phyloP scores from a whole-genome alignment of 2,329 filamentous ascomycete species.

The Exophiala alcalophila region DNA sequence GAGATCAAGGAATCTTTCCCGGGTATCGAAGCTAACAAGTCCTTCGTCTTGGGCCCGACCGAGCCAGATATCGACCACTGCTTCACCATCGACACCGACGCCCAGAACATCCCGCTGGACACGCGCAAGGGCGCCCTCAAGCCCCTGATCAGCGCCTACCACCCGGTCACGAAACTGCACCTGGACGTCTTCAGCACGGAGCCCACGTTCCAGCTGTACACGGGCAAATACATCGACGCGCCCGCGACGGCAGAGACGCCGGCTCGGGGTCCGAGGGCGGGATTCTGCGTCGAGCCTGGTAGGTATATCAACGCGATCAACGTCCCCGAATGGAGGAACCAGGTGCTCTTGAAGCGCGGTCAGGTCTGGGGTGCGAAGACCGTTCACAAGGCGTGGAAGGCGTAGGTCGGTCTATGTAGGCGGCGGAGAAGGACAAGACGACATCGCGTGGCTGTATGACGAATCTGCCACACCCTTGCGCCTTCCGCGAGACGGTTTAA shows the following conservation, averaged over 20 bases:
- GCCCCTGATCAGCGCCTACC: constrained; percentile 67
- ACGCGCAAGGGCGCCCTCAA: constrained; percentile 63
- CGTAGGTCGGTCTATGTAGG: constrained; percentile 3
- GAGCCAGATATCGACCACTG: constrained; percentile 84
- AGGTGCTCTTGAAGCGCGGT: constrained; percentile 80
- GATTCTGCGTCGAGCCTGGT: constrained; percentile 89
- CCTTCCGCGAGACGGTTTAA: too few species aligned
- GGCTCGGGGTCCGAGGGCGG: constrained; percentile 65
- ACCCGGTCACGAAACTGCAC: constrained; percentile 71
- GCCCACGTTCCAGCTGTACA: constrained; percentile 96
- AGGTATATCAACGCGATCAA: constrained; percentile 88
- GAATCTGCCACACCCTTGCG: background rate
- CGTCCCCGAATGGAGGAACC: constrained; percentile 71
- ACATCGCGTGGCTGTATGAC: constrained; percentile 4
- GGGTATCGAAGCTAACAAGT: constrained; percentile 61
- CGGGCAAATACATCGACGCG: constrained; percentile 78
- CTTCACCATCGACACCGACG: constrained; percentile 71
- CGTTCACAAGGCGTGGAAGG: constrained; percentile 80
- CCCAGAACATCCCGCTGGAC: constrained; percentile 60
- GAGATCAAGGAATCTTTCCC: constrained; percentile 61
- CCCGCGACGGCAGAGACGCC: constrained; percentile 59
- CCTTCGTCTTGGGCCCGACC: constrained; percentile 68
- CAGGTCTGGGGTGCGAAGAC: constrained; percentile 76
- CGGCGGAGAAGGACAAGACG: too few species aligned
- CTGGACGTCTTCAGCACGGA: constrained; percentile 88